Evolutionary conservation across 441 rosid genomes (phyloP).

Genomic region (Pelargonium exstipulatum): DNA sequence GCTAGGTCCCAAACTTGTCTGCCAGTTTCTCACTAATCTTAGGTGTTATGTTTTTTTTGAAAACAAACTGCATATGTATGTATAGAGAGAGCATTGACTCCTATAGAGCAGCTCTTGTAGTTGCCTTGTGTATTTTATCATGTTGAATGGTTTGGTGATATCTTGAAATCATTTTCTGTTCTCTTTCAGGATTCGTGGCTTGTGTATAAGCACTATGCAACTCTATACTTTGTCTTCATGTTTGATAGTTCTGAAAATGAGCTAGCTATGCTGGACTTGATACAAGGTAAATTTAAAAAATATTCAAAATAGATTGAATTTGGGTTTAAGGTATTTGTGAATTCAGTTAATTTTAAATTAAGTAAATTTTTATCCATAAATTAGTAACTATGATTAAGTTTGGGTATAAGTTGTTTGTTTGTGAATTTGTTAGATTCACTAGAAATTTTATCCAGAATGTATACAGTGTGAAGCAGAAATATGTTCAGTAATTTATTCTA

Average conservation of each 20-base stretch:
- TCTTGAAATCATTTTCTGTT: not conserved
- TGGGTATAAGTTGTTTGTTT: not conserved
- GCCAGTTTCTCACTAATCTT: too few relatives aligned
- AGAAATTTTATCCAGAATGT: not conserved
- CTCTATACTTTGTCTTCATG: conserved; percentile 74
- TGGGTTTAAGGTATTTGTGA: not conserved
- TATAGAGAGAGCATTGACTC: not conserved
- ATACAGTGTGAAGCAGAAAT: not conserved
- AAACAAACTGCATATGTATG: too few relatives aligned
- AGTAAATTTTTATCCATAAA: not conserved
- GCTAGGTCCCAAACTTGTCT: too few relatives aligned
- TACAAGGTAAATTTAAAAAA: conserved; percentile 51
- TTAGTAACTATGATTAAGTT: not conserved
- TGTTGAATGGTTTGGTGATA: not conserved
- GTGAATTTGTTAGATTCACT: not conserved
- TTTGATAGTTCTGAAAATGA: conserved; percentile 90
- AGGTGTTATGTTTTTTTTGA: too few relatives aligned
- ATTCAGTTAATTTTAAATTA: not conserved
- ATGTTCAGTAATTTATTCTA: not conserved
- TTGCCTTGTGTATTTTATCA: not conserved
- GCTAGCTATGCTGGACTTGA: conserved; percentile 92
- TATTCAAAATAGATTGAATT: not conserved
- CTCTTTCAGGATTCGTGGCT: conserved; percentile 61
- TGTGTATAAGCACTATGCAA: conserved; percentile 87
- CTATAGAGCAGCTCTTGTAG: too few relatives aligned